Evolutionary conservation across 306 rosid genomes (phyloP), one percentile per base, ranked within the genome.

Genomic region (Medicago lupulina): DNA sequence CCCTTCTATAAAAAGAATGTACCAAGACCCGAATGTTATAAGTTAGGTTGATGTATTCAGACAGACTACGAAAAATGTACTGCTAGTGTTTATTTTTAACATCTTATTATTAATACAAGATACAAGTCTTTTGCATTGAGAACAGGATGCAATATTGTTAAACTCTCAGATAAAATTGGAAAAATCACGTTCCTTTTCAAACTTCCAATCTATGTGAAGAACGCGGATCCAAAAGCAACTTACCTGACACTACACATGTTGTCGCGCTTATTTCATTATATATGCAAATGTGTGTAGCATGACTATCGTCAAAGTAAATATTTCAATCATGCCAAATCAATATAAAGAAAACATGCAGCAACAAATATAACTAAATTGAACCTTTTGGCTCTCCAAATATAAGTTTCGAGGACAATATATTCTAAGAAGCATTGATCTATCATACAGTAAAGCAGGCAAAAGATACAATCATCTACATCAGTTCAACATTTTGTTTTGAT

Each of bases 391-490:
- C 68, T 21, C 47, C 60, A 81, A 65, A 76, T 18, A 46, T 14
- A 67, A 36, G 51, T 73, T 47, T 39, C 16, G 67, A 17, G 53
- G 60, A 67, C 34, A 51, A 67, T 53, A 44, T 31, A 34, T 39
- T 73, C 51, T 43, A 69, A 59, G 46, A 53, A 73, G 11, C 51
- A 78, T 54, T 47, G 61, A 61, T 60, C 57, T 60, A 73, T 83
- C 7, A 53, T 53, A 67, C 69, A 74, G 76, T 47, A 73, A 73
- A 67, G 68, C 28, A 50, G 17, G 57, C 38, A 28, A 55, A 49
- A 82, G 49, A 67, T 50, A 69, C 40, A 63, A 4, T 68, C 18
- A 74, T 43, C 46, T 16, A 74, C 60, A 70, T 70, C 21, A 36
- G 61, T 36, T 53, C 65, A 31, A 59, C 64, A 28, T 40, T 73